phyloP scores from a whole-genome alignment of 345 rosid species.

The Eutrema heterophyllum region DNA sequence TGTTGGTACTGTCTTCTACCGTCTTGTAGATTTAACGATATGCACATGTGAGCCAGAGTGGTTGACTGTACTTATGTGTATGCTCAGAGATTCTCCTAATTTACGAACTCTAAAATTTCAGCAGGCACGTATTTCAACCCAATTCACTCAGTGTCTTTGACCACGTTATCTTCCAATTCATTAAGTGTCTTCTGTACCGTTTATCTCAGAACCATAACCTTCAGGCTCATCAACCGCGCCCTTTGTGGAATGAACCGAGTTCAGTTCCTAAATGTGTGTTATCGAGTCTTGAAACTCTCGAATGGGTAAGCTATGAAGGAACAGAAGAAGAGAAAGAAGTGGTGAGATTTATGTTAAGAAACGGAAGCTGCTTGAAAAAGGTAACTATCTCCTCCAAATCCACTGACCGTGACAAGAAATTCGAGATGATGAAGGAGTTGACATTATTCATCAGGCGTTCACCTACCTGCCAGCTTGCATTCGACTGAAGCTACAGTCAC shows the following conservation, averaged over 20 bases:
- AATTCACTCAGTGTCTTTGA: neutral
- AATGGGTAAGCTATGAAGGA: neutral
- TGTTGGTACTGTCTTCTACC: neutral
- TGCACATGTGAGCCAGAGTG: constrained; percentile 18
- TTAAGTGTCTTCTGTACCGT: too few species aligned
- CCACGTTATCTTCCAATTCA: neutral
- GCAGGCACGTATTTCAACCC: neutral
- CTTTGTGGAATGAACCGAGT: neutral
- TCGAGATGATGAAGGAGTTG: neutral
- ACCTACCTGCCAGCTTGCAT: neutral
- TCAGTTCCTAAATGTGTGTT: neutral
- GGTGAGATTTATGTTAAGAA: neutral
- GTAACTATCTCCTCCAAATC: neutral
- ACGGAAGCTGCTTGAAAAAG: neutral
- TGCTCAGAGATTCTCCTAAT: constrained; percentile 4
- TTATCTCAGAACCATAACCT: too few species aligned
- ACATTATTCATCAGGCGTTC: neutral
- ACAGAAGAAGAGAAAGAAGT: neutral
- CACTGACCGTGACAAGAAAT: neutral
- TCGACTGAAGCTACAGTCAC: neutral
- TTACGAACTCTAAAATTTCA: neutral
- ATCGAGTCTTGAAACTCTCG: neutral
- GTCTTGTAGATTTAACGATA: neutral
- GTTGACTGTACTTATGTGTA: neutral
- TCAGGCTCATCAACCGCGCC: too few species aligned